Base-by-base conservation (phyloP, 257 asterid genomes). In the Nicotiana obtusifolia region DNA sequence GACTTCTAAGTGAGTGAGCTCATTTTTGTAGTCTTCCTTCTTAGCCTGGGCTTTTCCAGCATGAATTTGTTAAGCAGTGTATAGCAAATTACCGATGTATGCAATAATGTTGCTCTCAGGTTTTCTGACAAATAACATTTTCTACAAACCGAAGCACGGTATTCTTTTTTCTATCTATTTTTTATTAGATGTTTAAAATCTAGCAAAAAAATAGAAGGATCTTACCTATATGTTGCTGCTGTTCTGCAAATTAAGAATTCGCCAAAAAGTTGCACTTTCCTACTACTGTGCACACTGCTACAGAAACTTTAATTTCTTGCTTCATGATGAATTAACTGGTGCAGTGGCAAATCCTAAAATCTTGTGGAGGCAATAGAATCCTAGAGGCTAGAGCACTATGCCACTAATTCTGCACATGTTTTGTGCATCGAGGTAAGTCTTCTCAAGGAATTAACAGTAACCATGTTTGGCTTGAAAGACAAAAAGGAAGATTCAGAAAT, bases 11-110 rank as follows among this genome's bases (percentile, higher is more conserved):
- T 73, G 24, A 47, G 79, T 15, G 37, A 22, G 79, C 79, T 49
- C 62, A 73, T 73, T 49, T 75, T 75, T 75, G 79, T 49, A 49
- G 62, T 73, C 79, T 73, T 49, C 79, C 41, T 24, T 47, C 79
- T 7, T 73, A 24, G 79, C 49, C 61, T 22, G 60, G 79, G 14
- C 61, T 47, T 47, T 73, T 47, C 16, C 79, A 47, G 62, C 44
- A 24, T 49, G 61, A 75, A 24, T 49, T 47, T 75, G 14, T 75
- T 22, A 75, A 75, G 79, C 62, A 49, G 10, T 22, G 79, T 75
- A 75, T 11, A 75, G 62, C 62, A 75, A 24, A 73, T 24, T 49
- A 24, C 14, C 16, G 37, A 75, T 75, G 16, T 49, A n/a, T 2
- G 11, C 41, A 47, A 13, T 73, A 47, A 13, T 47, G 41, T 73